These are phyloP conservation scores for Jimgerdemannia flammicorona DNA, from an alignment of 192 early-diverging fungal species.

Conservation along the genomic window DNA sequence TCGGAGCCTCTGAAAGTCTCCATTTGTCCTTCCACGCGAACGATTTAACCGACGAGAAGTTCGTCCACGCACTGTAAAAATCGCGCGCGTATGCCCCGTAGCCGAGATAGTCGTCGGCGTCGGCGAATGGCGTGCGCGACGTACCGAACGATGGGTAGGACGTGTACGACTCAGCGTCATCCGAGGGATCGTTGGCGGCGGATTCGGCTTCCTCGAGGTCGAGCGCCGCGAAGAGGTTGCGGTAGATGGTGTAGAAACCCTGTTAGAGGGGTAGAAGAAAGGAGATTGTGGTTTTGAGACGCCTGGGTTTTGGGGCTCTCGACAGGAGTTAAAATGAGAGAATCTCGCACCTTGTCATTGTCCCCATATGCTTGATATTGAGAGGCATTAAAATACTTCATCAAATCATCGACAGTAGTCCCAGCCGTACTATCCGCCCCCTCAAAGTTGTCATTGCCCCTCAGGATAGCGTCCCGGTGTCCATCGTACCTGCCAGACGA, in stretches of 20 bases:
- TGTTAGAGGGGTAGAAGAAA: slow-evolving; percentile 14
- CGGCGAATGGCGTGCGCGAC: slow-evolving; percentile 54
- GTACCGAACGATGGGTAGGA: slow-evolving; percentile 66
- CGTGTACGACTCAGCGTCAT: slow-evolving; percentile 12
- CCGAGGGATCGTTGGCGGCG: slow-evolving; percentile 29
- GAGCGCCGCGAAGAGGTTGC: slow-evolving; percentile 71
- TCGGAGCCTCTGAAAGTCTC: slow-evolving; percentile 75
- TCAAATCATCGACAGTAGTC: slow-evolving; percentile 61
- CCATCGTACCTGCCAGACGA: slow-evolving; percentile 69
- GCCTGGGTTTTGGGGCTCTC: neutral
- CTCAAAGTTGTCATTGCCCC: slow-evolving; percentile 60
- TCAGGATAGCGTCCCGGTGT: slow-evolving; percentile 89
- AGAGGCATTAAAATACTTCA: slow-evolving; percentile 76
- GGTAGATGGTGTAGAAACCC: slow-evolving; percentile 82
- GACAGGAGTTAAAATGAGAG: neutral
- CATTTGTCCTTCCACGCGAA: slow-evolving; percentile 94
- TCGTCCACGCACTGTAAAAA: slow-evolving; percentile 79
- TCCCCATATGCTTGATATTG: slow-evolving; percentile 74
- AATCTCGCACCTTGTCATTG: slow-evolving; percentile 36
- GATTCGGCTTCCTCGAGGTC: slow-evolving; percentile 79
- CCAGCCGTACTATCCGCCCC: slow-evolving; percentile 47
- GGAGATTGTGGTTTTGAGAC: neutral
- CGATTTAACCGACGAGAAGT: slow-evolving; percentile 81
- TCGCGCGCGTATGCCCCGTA: slow-evolving; percentile 49
- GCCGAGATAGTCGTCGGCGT: slow-evolving; percentile 45